Conservation (phyloP, 495 filamentous ascomycete species). For the Pyrenula aspistea region DNA sequence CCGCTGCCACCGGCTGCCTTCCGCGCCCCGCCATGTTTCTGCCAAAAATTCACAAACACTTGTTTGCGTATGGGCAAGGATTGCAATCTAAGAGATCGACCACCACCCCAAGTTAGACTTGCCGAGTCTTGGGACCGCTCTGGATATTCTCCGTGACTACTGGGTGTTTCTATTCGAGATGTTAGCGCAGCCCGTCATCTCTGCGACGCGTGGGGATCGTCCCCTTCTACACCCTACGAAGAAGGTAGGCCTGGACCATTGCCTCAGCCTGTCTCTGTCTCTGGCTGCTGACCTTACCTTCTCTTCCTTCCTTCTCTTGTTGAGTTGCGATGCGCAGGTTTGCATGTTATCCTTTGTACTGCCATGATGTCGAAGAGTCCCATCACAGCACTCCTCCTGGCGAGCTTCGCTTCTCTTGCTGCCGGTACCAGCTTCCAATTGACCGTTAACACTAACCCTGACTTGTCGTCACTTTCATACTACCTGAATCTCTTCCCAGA, state of each 20-base stretch:
- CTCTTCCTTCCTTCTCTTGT: neutral
- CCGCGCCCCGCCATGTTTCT: neutral
- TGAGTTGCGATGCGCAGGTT: neutral
- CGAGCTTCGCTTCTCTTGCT: neutral
- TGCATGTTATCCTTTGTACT: neutral
- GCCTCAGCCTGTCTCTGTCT: neutral
- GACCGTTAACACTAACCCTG: neutral
- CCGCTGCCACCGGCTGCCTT: too few relatives aligned
- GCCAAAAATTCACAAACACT: too few relatives aligned
- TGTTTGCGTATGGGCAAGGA: too few relatives aligned
- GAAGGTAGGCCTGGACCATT: neutral
- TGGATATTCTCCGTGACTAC: too few relatives aligned
- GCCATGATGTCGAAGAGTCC: neutral
- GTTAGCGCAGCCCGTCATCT: too few relatives aligned
- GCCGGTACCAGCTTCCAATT: neutral
- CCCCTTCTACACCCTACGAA: too few relatives aligned
- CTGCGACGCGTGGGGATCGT: too few relatives aligned
- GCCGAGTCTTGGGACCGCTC: too few relatives aligned
- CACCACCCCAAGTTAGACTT: too few relatives aligned
- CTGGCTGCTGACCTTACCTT: neutral
- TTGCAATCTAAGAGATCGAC: too few relatives aligned
- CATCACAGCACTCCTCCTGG: neutral
- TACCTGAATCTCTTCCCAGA: neutral
- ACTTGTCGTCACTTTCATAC: neutral
- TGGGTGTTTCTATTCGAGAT: too few relatives aligned